Evolutionary conservation across 2,329 filamentous ascomycete genomes (phyloP), one percentile per base, ranked within the genome.

Genomic region (Talaromyces sp.): DNA sequence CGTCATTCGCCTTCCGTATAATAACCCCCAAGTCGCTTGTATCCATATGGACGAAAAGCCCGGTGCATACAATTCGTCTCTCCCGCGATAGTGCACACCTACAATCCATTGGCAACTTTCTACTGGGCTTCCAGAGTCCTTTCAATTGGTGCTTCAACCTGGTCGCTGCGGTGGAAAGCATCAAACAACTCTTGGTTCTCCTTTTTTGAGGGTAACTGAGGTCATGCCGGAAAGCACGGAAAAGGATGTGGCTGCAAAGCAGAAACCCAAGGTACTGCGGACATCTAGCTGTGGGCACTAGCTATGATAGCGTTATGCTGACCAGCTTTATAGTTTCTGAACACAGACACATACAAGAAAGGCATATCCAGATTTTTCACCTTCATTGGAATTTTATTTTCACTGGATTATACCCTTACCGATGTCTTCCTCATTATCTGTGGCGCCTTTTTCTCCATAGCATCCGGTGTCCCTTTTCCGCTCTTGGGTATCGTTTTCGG

Each of bases 401-500:
- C 64, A 27, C 64, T 65, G 2, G 57, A 67, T 12, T 65, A 65
- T 16, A 62, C 65, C 6, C 36, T 56, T 14, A 56, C 59, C 18
- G 66, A 68, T 60, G 36, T 64, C 18, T 57, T 63, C 16, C 61
- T 68, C 40, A 58, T 68, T 30, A 33, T 68, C 6, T 57, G 64
- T 14, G 72, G 69, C 14, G 28, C 68, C 12, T 27, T 73, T 9
- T 66, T 66, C 31, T 70, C 72, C 10, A 66, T 70, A 52, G 74
- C 73, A 8, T 68, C 73, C 2, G 76, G 76, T 5, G 65, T 78
- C 9, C 75, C 75, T 4, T 76, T 76, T 44, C 75, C 76, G 9
- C 60, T 78, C 2, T 70, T 78, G 16, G 74, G 70, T 3, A 75
- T 78, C 54, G 69, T 78, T 6, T 77, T 77, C 52, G 75, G 76